Evolutionary conservation across 345 rosid genomes (phyloP).

Genomic region (Corchorus capsularis): DNA sequence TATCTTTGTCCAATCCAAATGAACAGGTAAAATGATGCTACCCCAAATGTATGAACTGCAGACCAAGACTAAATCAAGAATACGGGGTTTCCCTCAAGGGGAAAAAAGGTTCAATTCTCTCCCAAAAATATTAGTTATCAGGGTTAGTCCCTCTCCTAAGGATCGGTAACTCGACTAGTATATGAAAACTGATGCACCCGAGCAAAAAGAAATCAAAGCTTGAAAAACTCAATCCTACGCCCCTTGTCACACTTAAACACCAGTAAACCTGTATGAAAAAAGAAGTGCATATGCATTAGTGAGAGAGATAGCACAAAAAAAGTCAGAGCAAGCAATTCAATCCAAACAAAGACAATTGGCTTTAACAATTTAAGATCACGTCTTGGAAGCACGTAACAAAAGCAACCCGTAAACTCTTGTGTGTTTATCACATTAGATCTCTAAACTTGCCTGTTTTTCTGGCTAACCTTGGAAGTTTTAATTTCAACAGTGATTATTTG

Average conservation of each 20-base stretch:
- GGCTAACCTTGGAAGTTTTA: too few species aligned
- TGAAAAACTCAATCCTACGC: slow-evolving; percentile 7
- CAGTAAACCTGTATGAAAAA: slow-evolving; percentile 25
- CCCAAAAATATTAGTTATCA: slow-evolving; percentile 10
- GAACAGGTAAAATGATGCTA: neutral
- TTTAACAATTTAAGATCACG: neutral
- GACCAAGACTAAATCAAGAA: slow-evolving; percentile 9
- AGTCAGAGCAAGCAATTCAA: neutral
- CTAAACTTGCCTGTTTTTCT: too few species aligned
- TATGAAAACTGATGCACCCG: slow-evolving; percentile 20
- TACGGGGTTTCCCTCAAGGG: neutral
- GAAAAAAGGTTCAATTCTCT: slow-evolving; percentile 6
- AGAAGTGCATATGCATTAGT: neutral
- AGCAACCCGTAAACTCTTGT: neutral
- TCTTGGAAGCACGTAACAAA: neutral
- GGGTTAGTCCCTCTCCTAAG: slow-evolving; percentile 31
- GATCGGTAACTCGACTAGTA: slow-evolving; percentile 18
- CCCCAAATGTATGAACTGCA: slow-evolving; percentile 8
- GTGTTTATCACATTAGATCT: too few species aligned
- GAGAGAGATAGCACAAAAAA: neutral
- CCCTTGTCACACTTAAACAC: slow-evolving; percentile 9
- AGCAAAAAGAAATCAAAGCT: slow-evolving; percentile 19
- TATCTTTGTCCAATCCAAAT: slow-evolving; percentile 7
- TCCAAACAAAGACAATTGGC: neutral
- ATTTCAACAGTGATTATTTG: too few species aligned